A percentile compares a stretch with the other conserved stretches of the same genome.
Evolutionary conservation across 345 rosid genomes (phyloP).

Genomic region (Eucalyptus paniculata): DNA sequence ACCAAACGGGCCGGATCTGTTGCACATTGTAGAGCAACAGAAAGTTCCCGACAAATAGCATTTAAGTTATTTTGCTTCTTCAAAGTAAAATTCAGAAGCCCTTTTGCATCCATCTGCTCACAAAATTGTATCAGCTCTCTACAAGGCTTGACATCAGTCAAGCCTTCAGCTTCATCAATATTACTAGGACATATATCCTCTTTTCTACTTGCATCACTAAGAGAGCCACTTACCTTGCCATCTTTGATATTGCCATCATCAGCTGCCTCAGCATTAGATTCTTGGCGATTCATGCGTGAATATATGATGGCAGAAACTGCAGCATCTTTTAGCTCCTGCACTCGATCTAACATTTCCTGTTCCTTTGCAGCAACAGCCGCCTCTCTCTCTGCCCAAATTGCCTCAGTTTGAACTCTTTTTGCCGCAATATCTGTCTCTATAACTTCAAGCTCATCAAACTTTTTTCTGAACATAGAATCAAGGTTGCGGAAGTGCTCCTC

Average conservation of each 20-base stretch:
- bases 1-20: conserved; percentile 50
- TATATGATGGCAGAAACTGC: conserved; percentile 39
- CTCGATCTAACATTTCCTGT: conserved; percentile 36
- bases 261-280: conserved; percentile 3
- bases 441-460: conserved; percentile 29
- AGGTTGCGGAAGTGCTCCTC: conserved; percentile 35
- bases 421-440: conserved; percentile 35
- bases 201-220: conserved; percentile 19
- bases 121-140: conserved; percentile 42
- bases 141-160: conserved; percentile 28
- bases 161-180: conserved; percentile 15
- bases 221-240: conserved; percentile 46
- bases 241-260: conserved; percentile 17
- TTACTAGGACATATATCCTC: conserved; percentile 28
- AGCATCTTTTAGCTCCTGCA: conserved; percentile 53
- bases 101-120: conserved; percentile 58
- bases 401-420: conserved; percentile 19
- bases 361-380: conserved; percentile 34
- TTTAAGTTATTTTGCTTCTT: conserved; percentile 29
- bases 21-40: conserved; percentile 47
- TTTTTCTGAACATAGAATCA: conserved; percentile 16
- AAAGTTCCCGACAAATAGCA: conserved; percentile 31
- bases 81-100: conserved; percentile 29
- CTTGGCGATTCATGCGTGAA: conserved; percentile 17
- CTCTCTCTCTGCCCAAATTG: conserved; percentile 26